Evolutionary conservation across 1,284 basidiomycete species (phyloP).

Genomic region (Trichosporon asahii): DNA sequence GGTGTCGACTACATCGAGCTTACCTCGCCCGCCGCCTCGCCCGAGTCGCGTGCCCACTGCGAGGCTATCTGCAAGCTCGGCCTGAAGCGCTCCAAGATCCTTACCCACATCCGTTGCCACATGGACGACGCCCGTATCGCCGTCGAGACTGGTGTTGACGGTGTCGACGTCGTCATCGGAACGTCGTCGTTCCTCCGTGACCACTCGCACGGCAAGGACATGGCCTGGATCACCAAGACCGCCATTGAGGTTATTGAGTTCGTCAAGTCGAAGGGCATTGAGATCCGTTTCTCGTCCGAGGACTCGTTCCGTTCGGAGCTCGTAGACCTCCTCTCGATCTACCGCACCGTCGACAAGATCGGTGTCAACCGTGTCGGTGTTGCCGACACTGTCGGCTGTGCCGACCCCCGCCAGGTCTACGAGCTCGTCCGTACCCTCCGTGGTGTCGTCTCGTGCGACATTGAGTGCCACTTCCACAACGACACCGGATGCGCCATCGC

Average conservation of each 20-base stretch:
- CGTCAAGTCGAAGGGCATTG: slow-evolving; percentile 99
- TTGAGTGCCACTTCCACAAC: slow-evolving; percentile 98
- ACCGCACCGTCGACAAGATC: slow-evolving; percentile 99
- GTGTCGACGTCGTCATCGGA: slow-evolving; percentile 98
- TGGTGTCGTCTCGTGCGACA: slow-evolving; percentile 93
- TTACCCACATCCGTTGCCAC: slow-evolving; percentile 99
- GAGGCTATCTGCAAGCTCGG: slow-evolving; percentile 99
- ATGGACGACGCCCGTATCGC: slow-evolving; percentile 99
- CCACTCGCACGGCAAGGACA: slow-evolving; percentile 99
- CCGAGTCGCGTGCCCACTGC: slow-evolving; percentile 91
- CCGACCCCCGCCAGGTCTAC: slow-evolving; percentile 98
- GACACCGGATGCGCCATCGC: slow-evolving; percentile 93
- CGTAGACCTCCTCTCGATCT: slow-evolving; percentile 96
- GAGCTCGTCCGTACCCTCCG: slow-evolving; percentile 94
- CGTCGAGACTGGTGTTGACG: slow-evolving; percentile 98
- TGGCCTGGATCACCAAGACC: slow-evolving; percentile 97
- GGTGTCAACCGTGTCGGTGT: slow-evolving; percentile 99
- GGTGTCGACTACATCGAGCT: slow-evolving; percentile 99
- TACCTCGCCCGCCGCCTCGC: slow-evolving; percentile 95
- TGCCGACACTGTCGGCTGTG: slow-evolving; percentile 98
- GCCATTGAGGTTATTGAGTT: slow-evolving; percentile 98
- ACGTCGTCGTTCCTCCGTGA: slow-evolving; percentile 98
- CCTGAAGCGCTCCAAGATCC: slow-evolving; percentile 74
- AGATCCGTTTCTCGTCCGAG: slow-evolving; percentile 99
- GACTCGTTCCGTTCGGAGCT: slow-evolving; percentile 99